These are phyloP conservation scores for Flaveria bidentis DNA, from an alignment of 129 eudicot genomes.

Conservation along the genomic window DNA sequence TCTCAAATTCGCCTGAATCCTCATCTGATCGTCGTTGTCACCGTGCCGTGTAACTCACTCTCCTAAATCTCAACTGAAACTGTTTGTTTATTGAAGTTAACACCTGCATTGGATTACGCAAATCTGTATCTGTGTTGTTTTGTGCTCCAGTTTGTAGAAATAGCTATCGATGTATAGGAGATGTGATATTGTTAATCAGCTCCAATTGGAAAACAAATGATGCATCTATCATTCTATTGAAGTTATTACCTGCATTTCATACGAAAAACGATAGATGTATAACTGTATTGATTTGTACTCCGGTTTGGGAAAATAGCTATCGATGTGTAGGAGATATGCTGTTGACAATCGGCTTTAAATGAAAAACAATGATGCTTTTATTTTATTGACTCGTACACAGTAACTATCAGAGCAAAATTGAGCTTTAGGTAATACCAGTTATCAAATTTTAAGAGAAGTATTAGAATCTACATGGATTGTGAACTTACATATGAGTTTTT, in stretches of 20 bases:
- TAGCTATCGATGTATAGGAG: not conserved
- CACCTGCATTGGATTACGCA: constrained; percentile 7
- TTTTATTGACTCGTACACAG: not conserved
- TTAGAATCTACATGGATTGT: constrained; percentile 12
- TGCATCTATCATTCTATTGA: not conserved
- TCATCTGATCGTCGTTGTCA: constrained; percentile 62
- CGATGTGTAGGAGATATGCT: not conserved
- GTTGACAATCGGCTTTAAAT: not conserved
- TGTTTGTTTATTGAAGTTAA: not conserved
- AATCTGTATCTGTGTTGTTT: not conserved
- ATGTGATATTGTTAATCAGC: not conserved
- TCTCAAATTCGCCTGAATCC: constrained; percentile 77
- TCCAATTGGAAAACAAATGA: constrained; percentile 2
- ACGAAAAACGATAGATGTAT: not conserved
- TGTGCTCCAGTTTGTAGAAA: not conserved
- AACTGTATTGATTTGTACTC: not conserved
- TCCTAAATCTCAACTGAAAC: not conserved
- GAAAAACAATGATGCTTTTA: not conserved
- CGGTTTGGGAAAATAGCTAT: not conserved
- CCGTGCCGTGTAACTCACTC: constrained; percentile 71
- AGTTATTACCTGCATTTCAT: constrained; percentile 2
- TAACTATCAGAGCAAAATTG: not conserved
- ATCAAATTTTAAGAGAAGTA: not conserved
- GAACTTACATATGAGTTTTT: constrained; percentile 4
- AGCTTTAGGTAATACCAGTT: not conserved